Conservation (phyloP, 2,329 filamentous ascomycete species). For the Decorospora gaudefroyi region DNA sequence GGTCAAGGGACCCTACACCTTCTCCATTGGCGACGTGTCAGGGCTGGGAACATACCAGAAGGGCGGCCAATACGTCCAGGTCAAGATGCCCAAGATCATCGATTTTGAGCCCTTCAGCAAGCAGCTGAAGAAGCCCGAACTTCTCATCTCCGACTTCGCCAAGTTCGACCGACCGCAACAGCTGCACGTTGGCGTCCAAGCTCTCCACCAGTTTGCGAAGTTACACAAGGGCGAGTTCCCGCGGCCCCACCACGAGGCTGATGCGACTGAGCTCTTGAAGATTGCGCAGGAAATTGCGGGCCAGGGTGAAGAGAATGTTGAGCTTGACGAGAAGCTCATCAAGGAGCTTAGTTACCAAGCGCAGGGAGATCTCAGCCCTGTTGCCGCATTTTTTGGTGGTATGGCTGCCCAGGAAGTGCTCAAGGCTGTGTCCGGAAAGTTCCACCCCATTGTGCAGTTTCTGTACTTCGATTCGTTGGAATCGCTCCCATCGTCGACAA, state of each 20-base stretch:
- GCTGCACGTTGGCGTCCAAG: conserved; percentile 89
- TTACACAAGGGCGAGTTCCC: conserved; percentile 73
- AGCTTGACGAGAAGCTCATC: conserved; percentile 89
- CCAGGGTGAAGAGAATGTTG: conserved; percentile 69
- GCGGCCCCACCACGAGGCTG: conserved; percentile 78
- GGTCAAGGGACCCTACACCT: conserved; percentile 93
- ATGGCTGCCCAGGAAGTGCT: conserved; percentile 92
- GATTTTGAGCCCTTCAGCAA: conserved; percentile 82
- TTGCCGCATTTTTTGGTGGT: conserved; percentile 95
- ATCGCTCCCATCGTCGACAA: conserved; percentile 76
- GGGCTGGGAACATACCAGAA: conserved; percentile 83
- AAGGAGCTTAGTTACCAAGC: conserved; percentile 95
- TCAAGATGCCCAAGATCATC: conserved; percentile 96
- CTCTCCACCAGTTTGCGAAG: conserved; percentile 82
- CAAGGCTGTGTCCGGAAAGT: conserved; percentile 97
- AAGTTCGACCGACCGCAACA: conserved; percentile 96
- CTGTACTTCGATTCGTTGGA: conserved; percentile 98
- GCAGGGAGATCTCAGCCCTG: conserved; percentile 83
- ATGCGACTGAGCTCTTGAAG: conserved; percentile 77
- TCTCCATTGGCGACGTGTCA: conserved; percentile 93
- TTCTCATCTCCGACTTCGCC: conserved; percentile 91
- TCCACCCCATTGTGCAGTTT: conserved; percentile 93
- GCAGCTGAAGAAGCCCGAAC: conserved; percentile 83
- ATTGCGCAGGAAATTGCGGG: conserved; percentile 75
- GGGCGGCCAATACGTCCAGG: conserved; percentile 89